Conservation (phyloP, 2,329 filamentous ascomycete species). For the Aspergillus fructus region DNA sequence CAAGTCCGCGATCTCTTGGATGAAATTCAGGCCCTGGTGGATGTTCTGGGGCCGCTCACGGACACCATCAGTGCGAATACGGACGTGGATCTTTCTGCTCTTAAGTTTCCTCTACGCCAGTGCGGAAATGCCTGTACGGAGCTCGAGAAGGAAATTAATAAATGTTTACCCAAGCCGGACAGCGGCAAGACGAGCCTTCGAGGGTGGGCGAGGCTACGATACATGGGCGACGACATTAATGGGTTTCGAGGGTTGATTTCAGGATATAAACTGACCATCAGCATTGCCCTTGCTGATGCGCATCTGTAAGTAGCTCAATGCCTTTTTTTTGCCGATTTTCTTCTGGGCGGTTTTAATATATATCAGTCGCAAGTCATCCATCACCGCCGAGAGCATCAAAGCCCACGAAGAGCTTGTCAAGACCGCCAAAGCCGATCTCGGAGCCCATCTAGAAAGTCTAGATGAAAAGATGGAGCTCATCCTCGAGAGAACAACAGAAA, state of each 20-base stretch:
- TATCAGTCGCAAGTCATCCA: slow-evolving; percentile 32
- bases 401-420: slow-evolving; percentile 27
- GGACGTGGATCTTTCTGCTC: slow-evolving; percentile 28
- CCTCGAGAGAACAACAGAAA: slow-evolving; percentile 9
- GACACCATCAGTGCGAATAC: slow-evolving; percentile 29
- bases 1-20: slow-evolving; percentile 41
- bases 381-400: slow-evolving; percentile 29
- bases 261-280: slow-evolving; percentile 45
- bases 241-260: slow-evolving; percentile 42
- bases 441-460: slow-evolving; percentile 28
- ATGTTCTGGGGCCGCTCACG: slow-evolving; percentile 35
- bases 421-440: slow-evolving; percentile 26
- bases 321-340: not conserved
- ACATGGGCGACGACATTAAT: slow-evolving; percentile 47
- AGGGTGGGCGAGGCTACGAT: slow-evolving; percentile 47
- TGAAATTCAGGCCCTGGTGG: slow-evolving; percentile 42
- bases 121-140: slow-evolving; percentile 46
- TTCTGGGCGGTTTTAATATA: slow-evolving; percentile 11
- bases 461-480: slow-evolving; percentile 27
- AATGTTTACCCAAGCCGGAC: slow-evolving; percentile 36
- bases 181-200: slow-evolving; percentile 42
- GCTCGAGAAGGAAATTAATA: slow-evolving; percentile 40
- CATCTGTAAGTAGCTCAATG: slow-evolving; percentile 37
- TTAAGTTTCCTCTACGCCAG: slow-evolving; percentile 41
- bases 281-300: slow-evolving; percentile 42